Conservation (phyloP, 345 rosid genomes). For the Populus deltoides region DNA sequence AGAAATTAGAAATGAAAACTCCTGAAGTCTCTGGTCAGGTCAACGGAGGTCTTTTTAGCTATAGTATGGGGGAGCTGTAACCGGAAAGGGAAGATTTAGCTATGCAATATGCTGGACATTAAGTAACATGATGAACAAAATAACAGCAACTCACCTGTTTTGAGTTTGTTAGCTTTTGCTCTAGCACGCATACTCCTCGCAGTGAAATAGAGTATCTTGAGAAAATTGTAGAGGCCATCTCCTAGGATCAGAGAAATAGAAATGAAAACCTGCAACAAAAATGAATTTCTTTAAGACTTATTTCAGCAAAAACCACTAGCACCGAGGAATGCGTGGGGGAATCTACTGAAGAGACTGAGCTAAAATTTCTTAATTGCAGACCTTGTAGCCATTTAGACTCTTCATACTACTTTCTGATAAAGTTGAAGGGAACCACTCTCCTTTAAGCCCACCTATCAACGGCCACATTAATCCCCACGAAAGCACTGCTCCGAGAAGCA, state of each 20-base stretch:
- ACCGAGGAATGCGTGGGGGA: too few relatives aligned
- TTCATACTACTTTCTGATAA: conserved; percentile 70
- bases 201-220: conserved; percentile 62
- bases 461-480: conserved; percentile 99
- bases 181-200: conserved; percentile 44
- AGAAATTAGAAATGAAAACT: neutral
- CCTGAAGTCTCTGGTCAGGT: neutral
- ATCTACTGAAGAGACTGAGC: neutral
- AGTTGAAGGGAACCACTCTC: conserved; percentile 66
- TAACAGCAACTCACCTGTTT: conserved; percentile 36
- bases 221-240: conserved; percentile 89
- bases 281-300: neutral
- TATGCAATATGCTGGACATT: neutral
- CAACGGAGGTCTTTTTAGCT: too few relatives aligned
- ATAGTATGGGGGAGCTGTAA: too few relatives aligned
- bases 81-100: neutral
- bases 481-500: conserved; percentile 81
- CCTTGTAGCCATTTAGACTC: conserved; percentile 89
- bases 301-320: neutral
- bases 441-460: conserved; percentile 54
- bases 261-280: conserved; percentile 61
- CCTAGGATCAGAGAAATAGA: conserved; percentile 82
- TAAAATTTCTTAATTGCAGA: conserved; percentile 13
- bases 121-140: neutral
- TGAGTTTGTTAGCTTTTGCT: conserved; percentile 26